phyloP scores from a whole-genome alignment of 495 filamentous ascomycete species.

The Trichoderma asperelloides region DNA sequence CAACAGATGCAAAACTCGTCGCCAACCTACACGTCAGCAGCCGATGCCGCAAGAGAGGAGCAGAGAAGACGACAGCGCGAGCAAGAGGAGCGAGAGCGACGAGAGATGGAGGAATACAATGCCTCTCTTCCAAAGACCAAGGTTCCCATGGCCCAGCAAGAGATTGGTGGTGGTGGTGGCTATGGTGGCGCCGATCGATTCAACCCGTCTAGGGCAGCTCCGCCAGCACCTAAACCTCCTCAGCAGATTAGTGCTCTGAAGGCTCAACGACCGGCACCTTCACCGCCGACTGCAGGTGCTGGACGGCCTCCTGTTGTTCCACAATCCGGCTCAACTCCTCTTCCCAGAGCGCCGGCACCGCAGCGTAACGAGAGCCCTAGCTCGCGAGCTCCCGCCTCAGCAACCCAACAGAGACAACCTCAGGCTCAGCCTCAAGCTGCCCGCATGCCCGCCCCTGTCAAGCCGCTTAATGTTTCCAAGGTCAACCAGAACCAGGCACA shows the following conservation, averaged over 20 bases:
- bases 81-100: slow-evolving; percentile 55
- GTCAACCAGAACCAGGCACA: slow-evolving; percentile 54
- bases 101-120: slow-evolving; percentile 78
- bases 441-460: slow-evolving; percentile 63
- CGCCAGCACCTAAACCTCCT: slow-evolving; percentile 46
- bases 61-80: slow-evolving; percentile 44
- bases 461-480: slow-evolving; percentile 81
- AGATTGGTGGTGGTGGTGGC: slow-evolving; percentile 57
- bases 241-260: slow-evolving; percentile 41
- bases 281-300: slow-evolving; percentile 35
- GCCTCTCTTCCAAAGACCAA: slow-evolving; percentile 72
- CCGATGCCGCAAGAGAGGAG: slow-evolving; percentile 48
- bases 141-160: slow-evolving; percentile 74
- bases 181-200: slow-evolving; percentile 53
- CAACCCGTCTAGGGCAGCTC: slow-evolving; percentile 68
- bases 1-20: slow-evolving; percentile 38
- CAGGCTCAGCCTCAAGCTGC: slow-evolving; percentile 37
- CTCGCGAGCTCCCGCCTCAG: slow-evolving; percentile 27
- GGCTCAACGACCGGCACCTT: slow-evolving; percentile 43
- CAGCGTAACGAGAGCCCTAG: slow-evolving; percentile 20
- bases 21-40: slow-evolving; percentile 34
- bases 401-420: slow-evolving; percentile 20
- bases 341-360: slow-evolving; percentile 13
- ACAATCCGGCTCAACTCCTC: slow-evolving; percentile 29
- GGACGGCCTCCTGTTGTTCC: slow-evolving; percentile 31